These are phyloP conservation scores for Tuber umbilicatum DNA, from an alignment of 495 filamentous ascomycete species.

Conservation along the genomic window DNA sequence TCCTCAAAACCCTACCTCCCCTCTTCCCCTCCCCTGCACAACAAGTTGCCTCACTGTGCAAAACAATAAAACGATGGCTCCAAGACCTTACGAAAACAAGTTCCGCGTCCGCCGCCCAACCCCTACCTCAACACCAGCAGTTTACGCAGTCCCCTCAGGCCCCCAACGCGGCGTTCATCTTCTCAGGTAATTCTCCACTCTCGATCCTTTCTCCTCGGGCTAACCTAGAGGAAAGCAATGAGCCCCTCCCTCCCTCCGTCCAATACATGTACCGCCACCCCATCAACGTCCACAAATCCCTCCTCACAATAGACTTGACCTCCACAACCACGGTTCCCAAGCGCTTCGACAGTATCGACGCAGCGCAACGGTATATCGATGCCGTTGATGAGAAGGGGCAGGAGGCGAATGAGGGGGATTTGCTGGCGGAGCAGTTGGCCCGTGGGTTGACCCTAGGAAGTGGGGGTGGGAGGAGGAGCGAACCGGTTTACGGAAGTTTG, in stretches of 20 bases:
- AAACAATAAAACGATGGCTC: constrained; percentile 20
- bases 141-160: constrained; percentile 39
- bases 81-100: constrained; percentile 36
- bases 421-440: constrained; percentile 20
- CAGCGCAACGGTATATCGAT: constrained; percentile 35
- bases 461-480: constrained; percentile 18
- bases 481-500: constrained; percentile 26
- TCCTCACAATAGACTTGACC: constrained; percentile 38
- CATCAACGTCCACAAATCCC: constrained; percentile 36
- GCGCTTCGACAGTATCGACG: constrained; percentile 37
- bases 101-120: constrained; percentile 28
- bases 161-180: constrained; percentile 40
- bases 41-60: neutral
- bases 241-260: constrained; percentile 26
- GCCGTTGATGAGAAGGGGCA: constrained; percentile 21
- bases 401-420: constrained; percentile 12
- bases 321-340: constrained; percentile 22
- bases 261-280: constrained; percentile 41
- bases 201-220: neutral
- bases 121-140: constrained; percentile 19
- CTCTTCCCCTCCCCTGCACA: neutral
- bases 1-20: neutral
- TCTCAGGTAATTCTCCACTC: constrained; percentile 18
- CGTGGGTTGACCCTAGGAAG: constrained; percentile 10
- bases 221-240: constrained; percentile 22